Evolutionary conservation across 208 protist genomes (phyloP), one percentile per base, ranked within the genome.

Genomic region (Tritrichomonas musculus): DNA sequence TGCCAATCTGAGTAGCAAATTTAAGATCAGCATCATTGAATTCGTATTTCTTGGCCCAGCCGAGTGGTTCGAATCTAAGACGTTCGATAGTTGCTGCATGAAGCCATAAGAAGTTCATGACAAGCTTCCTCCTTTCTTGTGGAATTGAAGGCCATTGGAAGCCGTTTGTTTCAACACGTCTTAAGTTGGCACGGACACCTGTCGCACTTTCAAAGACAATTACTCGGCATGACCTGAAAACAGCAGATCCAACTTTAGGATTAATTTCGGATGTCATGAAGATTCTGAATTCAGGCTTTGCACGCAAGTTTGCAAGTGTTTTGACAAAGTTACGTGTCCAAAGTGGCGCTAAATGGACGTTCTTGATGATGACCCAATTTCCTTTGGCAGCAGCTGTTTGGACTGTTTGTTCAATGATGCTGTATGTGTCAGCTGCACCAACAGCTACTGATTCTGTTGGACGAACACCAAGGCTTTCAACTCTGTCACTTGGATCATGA

Each of bases 41-140:
- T 95, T 99, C 98, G 96, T 99, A 99, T 9, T 92, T 92, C 96
- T 99, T 98, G 41, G 96, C 97, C 98, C 99, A 99, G 60, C 99
- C 98, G 13, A 95, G 49, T 25, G 95, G 95, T 25, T 47, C 75
- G 33, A 94, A 95, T 53, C 92, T 5, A 3, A 94, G n/a, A 30
- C 95, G 27, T 72, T 96, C 95, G 0, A 95, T 47, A 33, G 94
- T 60, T 30, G 55, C 47, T n/a, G 88, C 49, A 72, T 94, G 94
- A 65, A 66, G 92, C 49, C 47, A 82, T 17, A 65, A 53, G 50
- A 92, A 92, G 14, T 66, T 36, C 0, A 82, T 41, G 1, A 82
- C 44, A 33, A 94, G 66, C 5, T 65, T 11, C 30, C 66, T 80
- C 84, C 94, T 13, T 95, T 64, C 69, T 41, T 17, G 72, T 39